Evolutionary conservation across 768 basidiomycete genomes (phyloP).

Genomic region (Mycena albidolilacea): DNA sequence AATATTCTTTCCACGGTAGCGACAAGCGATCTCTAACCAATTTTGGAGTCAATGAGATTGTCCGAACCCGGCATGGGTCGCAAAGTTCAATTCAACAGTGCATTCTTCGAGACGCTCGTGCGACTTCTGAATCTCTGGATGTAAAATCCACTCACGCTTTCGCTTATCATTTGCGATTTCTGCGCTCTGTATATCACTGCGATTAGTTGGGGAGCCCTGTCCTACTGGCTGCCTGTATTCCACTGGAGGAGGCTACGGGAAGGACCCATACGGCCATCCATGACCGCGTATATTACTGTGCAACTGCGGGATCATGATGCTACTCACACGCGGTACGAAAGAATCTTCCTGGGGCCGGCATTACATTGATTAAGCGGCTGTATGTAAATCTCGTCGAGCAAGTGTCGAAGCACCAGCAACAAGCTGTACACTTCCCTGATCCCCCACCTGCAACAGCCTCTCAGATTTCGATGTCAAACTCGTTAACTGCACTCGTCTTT

Average conservation of each 20-base stretch:
- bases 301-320: constrained; percentile 11
- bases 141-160: too few relatives aligned
- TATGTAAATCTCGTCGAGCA: constrained; percentile 3
- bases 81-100: too few relatives aligned
- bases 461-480: constrained; percentile 9
- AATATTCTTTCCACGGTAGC: too few relatives aligned
- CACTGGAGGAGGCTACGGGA: neutral
- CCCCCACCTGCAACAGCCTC: constrained; percentile 2
- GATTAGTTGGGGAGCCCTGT: neutral
- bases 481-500: constrained; percentile 11
- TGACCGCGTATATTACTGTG: constrained; percentile 6
- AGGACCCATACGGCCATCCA: neutral
- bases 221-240: neutral
- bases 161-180: neutral
- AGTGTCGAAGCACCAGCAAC: constrained; percentile 1
- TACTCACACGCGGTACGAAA: neutral
- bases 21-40: too few relatives aligned
- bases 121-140: too few relatives aligned
- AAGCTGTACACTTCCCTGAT: constrained; percentile 3
- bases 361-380: constrained; percentile 10
- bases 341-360: constrained; percentile 5
- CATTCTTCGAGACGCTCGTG: too few relatives aligned
- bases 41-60: too few relatives aligned
- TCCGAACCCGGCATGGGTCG: too few relatives aligned
- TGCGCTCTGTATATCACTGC: neutral